Percentiles rank a stretch among this genome's conserved stretches.
Conservation (phyloP, 495 filamentous ascomycete species). For the Tirmania nivea region DNA sequence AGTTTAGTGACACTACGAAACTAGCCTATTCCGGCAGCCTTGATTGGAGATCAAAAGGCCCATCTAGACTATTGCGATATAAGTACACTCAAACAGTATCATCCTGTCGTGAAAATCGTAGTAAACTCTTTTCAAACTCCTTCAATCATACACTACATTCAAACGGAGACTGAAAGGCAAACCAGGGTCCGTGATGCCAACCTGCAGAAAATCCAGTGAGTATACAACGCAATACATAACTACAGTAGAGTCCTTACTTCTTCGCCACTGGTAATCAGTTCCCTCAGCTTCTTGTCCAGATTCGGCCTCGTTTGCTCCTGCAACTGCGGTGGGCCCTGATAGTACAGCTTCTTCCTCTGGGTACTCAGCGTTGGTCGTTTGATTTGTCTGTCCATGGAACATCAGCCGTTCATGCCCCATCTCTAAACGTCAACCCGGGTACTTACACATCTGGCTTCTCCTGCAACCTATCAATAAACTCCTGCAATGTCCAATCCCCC, state of each 20-base stretch:
- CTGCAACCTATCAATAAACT: slow-evolving; percentile 69
- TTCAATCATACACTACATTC: slow-evolving; percentile 9
- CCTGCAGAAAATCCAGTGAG: neutral
- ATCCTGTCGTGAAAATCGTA: too few relatives aligned
- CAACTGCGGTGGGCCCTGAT: slow-evolving; percentile 58
- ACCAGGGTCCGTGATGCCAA: slow-evolving; percentile 14
- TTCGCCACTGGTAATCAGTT: slow-evolving; percentile 42
- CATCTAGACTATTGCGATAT: too few relatives aligned
- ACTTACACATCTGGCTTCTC: slow-evolving; percentile 49
- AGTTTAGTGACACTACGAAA: too few relatives aligned
- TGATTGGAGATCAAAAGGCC: too few relatives aligned
- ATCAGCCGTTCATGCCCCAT: neutral
- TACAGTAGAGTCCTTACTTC: slow-evolving; percentile 20
- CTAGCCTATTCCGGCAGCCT: too few relatives aligned
- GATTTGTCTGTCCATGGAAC: slow-evolving; percentile 28
- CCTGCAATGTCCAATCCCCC: slow-evolving; percentile 48
- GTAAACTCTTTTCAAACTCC: neutral
- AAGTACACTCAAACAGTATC: too few relatives aligned
- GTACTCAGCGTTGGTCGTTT: slow-evolving; percentile 79
- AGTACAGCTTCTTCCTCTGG: slow-evolving; percentile 67
- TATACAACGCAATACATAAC: too few relatives aligned
- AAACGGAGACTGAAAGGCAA: slow-evolving; percentile 13
- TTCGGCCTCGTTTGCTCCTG: slow-evolving; percentile 66
- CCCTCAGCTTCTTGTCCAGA: slow-evolving; percentile 46
- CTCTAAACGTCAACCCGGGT: neutral